Evolutionary conservation across 768 basidiomycete genomes (phyloP).

Genomic region (Trametes cingulata): DNA sequence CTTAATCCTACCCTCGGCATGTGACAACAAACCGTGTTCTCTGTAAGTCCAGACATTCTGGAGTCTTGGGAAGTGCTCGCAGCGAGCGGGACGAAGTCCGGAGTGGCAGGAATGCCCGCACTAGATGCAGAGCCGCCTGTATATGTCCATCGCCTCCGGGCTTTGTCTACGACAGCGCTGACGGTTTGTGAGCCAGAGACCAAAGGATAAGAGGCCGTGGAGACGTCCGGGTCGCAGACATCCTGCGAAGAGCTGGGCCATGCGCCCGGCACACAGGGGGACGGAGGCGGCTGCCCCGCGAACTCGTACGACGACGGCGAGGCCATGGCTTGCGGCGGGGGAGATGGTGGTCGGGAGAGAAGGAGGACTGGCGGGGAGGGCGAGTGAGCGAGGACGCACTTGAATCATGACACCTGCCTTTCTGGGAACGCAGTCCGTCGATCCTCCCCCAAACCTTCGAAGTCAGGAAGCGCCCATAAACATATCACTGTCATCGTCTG

Average conservation of each 20-base stretch:
- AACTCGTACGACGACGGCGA: slow-evolving; percentile 20
- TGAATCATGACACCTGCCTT: slow-evolving; percentile 18
- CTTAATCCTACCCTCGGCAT: neutral
- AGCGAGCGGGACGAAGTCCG: neutral
- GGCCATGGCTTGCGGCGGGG: neutral
- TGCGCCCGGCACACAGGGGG: slow-evolving; percentile 46
- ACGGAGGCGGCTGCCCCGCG: slow-evolving; percentile 28
- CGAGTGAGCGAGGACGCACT: neutral
- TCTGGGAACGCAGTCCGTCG: slow-evolving; percentile 10
- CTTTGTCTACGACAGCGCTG: neutral
- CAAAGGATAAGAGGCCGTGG: slow-evolving; percentile 25
- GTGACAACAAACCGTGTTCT: slow-evolving; percentile 3
- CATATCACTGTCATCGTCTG: slow-evolving; percentile 9
- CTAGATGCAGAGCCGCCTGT: slow-evolving; percentile 9
- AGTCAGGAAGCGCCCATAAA: slow-evolving; percentile 5
- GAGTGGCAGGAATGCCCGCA: slow-evolving; percentile 20
- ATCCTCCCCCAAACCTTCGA: slow-evolving; percentile 14
- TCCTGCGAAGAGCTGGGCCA: slow-evolving; percentile 40
- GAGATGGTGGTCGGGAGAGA: slow-evolving; percentile 9
- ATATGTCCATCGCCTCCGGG: slow-evolving; percentile 14
- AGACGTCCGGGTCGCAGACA: slow-evolving; percentile 21
- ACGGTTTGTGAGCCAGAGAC: neutral
- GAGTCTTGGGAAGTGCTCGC: slow-evolving; percentile 9
- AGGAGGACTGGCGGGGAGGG: neutral
- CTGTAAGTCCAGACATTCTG: slow-evolving; percentile 13